Base-by-base conservation (phyloP, 1,284 basidiomycete genomes). In the Schizopora paradoxa region DNA sequence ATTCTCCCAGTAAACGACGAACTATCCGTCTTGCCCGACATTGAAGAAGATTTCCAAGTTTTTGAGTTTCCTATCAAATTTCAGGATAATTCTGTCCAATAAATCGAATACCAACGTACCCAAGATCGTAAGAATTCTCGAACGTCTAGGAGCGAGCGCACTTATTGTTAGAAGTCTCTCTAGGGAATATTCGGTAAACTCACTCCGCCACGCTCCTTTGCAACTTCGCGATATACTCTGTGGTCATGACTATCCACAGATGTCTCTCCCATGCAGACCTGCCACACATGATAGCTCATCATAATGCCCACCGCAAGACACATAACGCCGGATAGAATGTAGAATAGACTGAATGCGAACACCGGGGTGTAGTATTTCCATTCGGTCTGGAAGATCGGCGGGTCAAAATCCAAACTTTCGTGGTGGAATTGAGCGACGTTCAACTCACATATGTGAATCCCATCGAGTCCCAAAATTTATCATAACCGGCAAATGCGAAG, bases 41-140 rank as follows among this genome's bases (percentile, higher is more conserved):
- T 97, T 96, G 70, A 98, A 97, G 62, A 96, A 96, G 22, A 92
- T 61, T 53, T 79, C 64, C 4, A 98, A 65, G 60, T 99, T 98
- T 51, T 74, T 73, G 42, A 63, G 60, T 57, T 65, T 70, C 13
- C 80, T 82, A 49, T 2, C 16, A 28, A 43, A 13, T 31, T 13
- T 18, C 16, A 13, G 6, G 42, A 21, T 3, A 10, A 43, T n/a
- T 27, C 14, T 0, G 21, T 16, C 42, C 5, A 44, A 35, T 14
- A 11, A 34, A 21, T 11, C 13, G 43, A 21, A 16, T 41, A 29
- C 5, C 34, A 13, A 21, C 41, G 19, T 61, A 79, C 69, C 95
- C 95, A 5, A 96, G 67, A 61, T 99, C 86, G 61, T 93, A 98
- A 5, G 88, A 92, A 59, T 98, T 98, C 14, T 90, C 72, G 58